These are phyloP conservation scores for Syzygium aqueum DNA, from an alignment of 345 rosid genomes.

Conservation along the genomic window DNA sequence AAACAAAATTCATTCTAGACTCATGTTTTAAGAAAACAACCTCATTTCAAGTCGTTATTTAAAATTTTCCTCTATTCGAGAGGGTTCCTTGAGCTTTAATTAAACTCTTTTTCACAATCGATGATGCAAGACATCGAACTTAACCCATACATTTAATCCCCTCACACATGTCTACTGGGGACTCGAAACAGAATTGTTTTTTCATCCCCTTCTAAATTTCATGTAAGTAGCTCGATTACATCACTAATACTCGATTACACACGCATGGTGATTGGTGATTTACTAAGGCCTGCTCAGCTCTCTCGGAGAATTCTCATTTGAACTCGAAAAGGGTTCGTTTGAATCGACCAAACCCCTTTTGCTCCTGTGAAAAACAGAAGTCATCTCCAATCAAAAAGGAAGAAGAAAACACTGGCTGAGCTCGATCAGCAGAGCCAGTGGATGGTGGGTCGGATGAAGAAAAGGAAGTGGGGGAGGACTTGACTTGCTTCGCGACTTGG, in stretches of 20 bases:
- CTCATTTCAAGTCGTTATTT: too few relatives aligned
- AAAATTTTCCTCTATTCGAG: too few relatives aligned
- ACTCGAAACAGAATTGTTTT: not conserved
- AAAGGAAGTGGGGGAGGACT: not conserved
- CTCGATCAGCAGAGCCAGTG: not conserved
- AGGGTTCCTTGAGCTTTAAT: not conserved
- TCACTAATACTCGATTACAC: not conserved
- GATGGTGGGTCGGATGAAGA: not conserved
- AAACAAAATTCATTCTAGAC: too few relatives aligned
- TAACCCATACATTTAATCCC: not conserved
- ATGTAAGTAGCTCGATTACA: not conserved
- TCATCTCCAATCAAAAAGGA: not conserved
- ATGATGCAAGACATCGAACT: not conserved
- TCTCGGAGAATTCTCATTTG: not conserved
- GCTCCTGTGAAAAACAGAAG: not conserved
- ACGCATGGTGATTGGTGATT: not conserved
- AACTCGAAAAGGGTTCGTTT: not conserved
- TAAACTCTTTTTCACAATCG: not conserved
- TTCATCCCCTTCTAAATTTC: not conserved
- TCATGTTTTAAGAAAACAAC: too few relatives aligned
- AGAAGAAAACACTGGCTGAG: not conserved
- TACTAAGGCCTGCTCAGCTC: not conserved
- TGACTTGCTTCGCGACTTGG: not conserved
- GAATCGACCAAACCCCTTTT: not conserved
- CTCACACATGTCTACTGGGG: not conserved